Evolutionary conservation across 106 monocot species (phyloP), one percentile per base, ranked within the genome.

Genomic region (Narthecium ossifragum): DNA sequence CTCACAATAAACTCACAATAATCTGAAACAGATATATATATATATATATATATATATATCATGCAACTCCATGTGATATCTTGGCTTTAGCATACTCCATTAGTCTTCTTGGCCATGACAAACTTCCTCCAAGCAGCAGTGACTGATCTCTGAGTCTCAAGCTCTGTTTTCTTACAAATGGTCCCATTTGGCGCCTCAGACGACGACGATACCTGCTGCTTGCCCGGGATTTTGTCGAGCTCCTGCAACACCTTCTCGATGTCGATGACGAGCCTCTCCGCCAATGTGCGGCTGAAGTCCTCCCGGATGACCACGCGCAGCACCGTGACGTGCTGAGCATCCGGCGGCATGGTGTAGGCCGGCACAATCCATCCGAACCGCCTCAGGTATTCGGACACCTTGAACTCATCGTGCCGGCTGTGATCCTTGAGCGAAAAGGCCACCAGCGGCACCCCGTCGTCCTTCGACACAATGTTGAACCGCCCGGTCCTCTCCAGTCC

Each of bases 341-440:
- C 78, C 3, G 94, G 73, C 4, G 94, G 94, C 94, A 96, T 86
- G 5, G 89, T 90, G 83, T 96, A 90, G 17, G 89, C 89, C 22
- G 94, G 94, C 40, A 96, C 90, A 57, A 96, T 96, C 96, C 96
- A 96, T 2, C 86, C 96, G 51, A 78, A 96, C 23, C 86, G 66
- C 20, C 90, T 71, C 34, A 96, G 75, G 64, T 55, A 57, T 26
- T 96, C 75, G 11, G 96, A 96, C 18, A 96, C 71, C 60, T 94
- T 80, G 61, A 94, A 90, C 71, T 85, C 93, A 25, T 82, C 69
- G 70, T 86, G 75, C 22, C 41, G 52, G 68, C 65, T 79, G 6
- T 46, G 55, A 71, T 96, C 86, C 46, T 84, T 90, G 64, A 90
- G 86, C 0, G 86, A 83, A 77, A 96, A 90, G 11, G 96, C 86